A percentile compares a stretch with the other conserved stretches of the same genome.
These are phyloP conservation scores for Nitzschia sp. DNA, from an alignment of 108 stramenopile genomes.

Conservation along the genomic window DNA sequence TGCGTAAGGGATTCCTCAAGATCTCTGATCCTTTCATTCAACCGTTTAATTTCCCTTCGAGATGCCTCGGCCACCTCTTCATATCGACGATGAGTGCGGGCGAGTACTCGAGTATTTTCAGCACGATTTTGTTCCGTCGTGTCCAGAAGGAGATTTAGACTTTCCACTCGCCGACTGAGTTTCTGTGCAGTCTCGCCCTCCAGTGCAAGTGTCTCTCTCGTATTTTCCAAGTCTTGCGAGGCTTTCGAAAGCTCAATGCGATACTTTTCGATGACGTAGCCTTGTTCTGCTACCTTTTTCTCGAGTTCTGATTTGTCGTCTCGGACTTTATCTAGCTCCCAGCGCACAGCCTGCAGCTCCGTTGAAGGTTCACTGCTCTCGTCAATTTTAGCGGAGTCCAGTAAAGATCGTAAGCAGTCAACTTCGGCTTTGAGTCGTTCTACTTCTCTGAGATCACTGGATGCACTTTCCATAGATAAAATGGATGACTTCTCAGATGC, in stretches of 20 bases:
- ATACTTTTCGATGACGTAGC: constrained; percentile 20
- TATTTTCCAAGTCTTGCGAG: constrained; percentile 11
- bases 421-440: constrained; percentile 12
- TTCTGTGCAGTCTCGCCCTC: constrained; percentile 11
- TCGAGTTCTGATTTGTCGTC: constrained; percentile 9
- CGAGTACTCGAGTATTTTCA: constrained; percentile 14
- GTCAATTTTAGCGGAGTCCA: not conserved
- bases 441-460: not conserved
- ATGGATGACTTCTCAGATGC: not conserved
- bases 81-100: not conserved
- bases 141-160: constrained; percentile 18
- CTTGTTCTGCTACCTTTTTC: constrained; percentile 2
- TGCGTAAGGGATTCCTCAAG: not conserved
- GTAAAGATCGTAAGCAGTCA: not conserved
- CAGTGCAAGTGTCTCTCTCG: not conserved
- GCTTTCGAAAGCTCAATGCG: constrained; percentile 15
- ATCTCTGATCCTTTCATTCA: constrained; percentile 7
- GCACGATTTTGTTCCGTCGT: constrained; percentile 26
- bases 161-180: constrained; percentile 16
- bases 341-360: not conserved
- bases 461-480: not conserved
- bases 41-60: constrained; percentile 11
- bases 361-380: not conserved
- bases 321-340: not conserved
- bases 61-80: not conserved